A percentile compares a stretch with the other conserved stretches of the same genome.
Conservation (phyloP, 768 basidiomycete genomes). For the Trametes gibbosa region DNA sequence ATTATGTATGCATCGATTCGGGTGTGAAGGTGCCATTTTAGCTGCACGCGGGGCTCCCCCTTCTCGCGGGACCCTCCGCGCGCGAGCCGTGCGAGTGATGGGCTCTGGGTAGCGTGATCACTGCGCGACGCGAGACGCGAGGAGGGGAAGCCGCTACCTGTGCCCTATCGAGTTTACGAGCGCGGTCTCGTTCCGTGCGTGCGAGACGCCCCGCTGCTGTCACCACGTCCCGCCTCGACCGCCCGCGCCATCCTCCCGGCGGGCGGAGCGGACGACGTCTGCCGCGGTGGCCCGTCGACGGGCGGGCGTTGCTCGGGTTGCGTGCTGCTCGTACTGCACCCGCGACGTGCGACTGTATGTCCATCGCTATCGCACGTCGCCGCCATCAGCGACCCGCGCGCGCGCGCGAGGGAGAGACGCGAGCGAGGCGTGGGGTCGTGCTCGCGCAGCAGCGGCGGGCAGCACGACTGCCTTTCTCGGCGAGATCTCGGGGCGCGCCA, state of each 20-base stretch:
- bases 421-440: background rate
- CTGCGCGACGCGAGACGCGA: no score
- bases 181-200: background rate
- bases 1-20: background rate
- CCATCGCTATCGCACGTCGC: no score
- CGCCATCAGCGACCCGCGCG: no score
- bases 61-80: constrained; percentile 4
- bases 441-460: background rate
- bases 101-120: background rate
- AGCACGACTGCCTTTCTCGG: background rate
- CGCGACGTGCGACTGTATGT: no score
- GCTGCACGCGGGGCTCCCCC: background rate
- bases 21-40: constrained; percentile 10
- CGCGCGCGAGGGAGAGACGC: background rate
- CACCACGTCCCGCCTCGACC: no score
- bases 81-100: background rate
- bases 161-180: background rate
- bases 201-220: no score
- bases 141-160: background rate
- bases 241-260: no score
- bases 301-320: background rate
- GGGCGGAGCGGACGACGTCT: no score
- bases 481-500: constrained; percentile 6
- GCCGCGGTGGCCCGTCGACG: no score
- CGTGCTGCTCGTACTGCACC: no score